Base-by-base conservation (phyloP, 768 basidiomycete genomes). In the Peribolospora baueri region DNA sequence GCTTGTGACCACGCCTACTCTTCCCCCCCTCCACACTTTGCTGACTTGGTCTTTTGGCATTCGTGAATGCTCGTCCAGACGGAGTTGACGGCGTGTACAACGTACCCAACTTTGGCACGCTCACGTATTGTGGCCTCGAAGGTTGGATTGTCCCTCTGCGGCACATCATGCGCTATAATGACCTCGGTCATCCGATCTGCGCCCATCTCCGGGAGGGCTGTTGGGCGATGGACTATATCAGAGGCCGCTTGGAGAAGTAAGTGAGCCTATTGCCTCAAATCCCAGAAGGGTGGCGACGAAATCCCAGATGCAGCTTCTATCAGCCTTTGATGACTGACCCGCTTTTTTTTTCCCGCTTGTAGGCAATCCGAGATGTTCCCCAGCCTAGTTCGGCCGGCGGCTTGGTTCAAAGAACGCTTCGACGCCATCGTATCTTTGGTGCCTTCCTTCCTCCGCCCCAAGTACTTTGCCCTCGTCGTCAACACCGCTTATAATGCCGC, bases 101-200 rank as follows among this genome's bases (percentile, higher is more conserved):
- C 50, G 69, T 98, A 42, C 84, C 90, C 4, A 76, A 74, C 36
- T 63, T 76, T 36, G 86, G 82, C 0, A 74, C 75, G 56, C 70
- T 88, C 66, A 78, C 76, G 8, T 98, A 95, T 67, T 95, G 90
- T 62, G 93, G 93, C 13, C 67, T 97, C 52, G 86, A 97, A 63
- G 93, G 93, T 2, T 98, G 90, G 87, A 95, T 98, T 87, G 76
- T 80, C 61, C 79, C 79, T 0, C 70, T 97, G 54, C 74, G 77
- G 45, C 77, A 77, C 60, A 78, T 97, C 65, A 88, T 88, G 77
- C 73, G 73, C 60, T 75, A 78, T 63, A 97, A 97, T 66, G 88
- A 98, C 65, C 74, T 97, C 3, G 93, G 93, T 0, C 88, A 97
- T 66, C 75, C 86, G 1, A 72, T 98, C 4, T 91, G 86, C 62